These are phyloP conservation scores for Erysiphe pisi DNA, from an alignment of 2,329 filamentous ascomycete genomes.

Conservation along the genomic window DNA sequence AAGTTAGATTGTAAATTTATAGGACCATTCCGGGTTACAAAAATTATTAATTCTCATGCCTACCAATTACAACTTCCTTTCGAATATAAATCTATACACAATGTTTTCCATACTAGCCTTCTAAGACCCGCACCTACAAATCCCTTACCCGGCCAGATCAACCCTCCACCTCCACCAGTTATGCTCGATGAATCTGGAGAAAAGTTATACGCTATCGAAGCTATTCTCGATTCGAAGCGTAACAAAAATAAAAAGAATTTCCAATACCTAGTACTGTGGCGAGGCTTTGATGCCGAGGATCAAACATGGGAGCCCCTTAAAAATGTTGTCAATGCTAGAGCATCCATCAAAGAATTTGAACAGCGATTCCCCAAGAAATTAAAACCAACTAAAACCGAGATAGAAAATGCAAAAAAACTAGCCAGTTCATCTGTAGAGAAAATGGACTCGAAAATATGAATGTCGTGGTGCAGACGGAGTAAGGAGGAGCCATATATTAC, in stretches of 20 bases:
- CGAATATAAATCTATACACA: background rate
- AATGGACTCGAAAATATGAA: too few species aligned
- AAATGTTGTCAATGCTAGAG: conserved; percentile 4
- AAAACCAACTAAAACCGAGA: background rate
- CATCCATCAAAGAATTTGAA: conserved; percentile 1
- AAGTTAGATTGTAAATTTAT: conserved; percentile 16
- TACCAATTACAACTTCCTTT: background rate
- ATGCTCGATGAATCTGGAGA: background rate
- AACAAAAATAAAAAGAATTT: background rate
- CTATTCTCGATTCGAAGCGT: background rate
- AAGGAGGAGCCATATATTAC: too few species aligned
- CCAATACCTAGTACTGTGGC: background rate
- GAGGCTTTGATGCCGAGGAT: background rate
- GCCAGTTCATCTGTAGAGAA: too few species aligned
- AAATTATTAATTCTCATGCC: conserved; percentile 1
- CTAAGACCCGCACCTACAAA: background rate
- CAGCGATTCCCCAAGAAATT: background rate
- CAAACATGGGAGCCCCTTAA: conserved; percentile 5
- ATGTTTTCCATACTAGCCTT: background rate
- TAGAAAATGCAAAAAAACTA: background rate
- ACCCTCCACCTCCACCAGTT: background rate
- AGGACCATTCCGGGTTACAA: conserved; percentile 11
- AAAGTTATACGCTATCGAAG: conserved; percentile 12
- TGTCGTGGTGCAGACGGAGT: too few species aligned
- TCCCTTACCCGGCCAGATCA: background rate